phyloP scores from a whole-genome alignment of 228 moss, liverwort and hornwort genomes.

The Sphagnum fallax region DNA sequence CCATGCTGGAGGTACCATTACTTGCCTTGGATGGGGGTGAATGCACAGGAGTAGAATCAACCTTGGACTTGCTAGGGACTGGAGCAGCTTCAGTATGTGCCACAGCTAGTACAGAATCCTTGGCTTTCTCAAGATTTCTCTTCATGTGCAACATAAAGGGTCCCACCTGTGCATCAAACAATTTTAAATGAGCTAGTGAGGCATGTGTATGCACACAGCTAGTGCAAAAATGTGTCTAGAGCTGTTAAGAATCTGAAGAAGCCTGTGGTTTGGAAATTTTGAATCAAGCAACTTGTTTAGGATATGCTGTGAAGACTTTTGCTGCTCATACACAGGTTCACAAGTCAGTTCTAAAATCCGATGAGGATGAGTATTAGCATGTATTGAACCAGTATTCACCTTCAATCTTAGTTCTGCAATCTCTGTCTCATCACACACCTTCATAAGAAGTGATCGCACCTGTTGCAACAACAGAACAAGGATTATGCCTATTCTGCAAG shows the following conservation, averaged over 20 bases:
- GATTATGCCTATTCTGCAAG: not conserved
- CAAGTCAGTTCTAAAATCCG: not conserved
- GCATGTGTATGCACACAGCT: not conserved
- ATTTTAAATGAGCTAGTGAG: not conserved
- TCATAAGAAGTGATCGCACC: conserved; percentile 20
- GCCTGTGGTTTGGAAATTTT: not conserved
- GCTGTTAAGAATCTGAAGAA: not conserved
- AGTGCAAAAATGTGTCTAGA: not conserved
- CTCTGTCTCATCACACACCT: conserved; percentile 21
- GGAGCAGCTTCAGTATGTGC: not conserved
- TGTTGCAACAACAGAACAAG: conserved; percentile 4
- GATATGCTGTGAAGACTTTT: not conserved
- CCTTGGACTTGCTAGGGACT: conserved; percentile 1
- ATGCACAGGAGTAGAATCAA: not conserved
- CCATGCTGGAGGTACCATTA: conserved; percentile 1
- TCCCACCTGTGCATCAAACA: conserved; percentile 3
- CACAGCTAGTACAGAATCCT: not conserved
- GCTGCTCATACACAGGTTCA: not conserved
- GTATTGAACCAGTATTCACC: conserved; percentile 9
- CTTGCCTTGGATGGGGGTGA: not conserved
- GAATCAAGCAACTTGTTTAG: too few species aligned
- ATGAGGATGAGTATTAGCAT: not conserved
- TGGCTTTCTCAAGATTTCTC: conserved; percentile 2
- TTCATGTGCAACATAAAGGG: conserved; percentile 5
- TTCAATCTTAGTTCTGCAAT: conserved; percentile 29